Base-by-base conservation (phyloP, 2,329 filamentous ascomycete genomes). In the Ophiostoma triangulosporum region DNA sequence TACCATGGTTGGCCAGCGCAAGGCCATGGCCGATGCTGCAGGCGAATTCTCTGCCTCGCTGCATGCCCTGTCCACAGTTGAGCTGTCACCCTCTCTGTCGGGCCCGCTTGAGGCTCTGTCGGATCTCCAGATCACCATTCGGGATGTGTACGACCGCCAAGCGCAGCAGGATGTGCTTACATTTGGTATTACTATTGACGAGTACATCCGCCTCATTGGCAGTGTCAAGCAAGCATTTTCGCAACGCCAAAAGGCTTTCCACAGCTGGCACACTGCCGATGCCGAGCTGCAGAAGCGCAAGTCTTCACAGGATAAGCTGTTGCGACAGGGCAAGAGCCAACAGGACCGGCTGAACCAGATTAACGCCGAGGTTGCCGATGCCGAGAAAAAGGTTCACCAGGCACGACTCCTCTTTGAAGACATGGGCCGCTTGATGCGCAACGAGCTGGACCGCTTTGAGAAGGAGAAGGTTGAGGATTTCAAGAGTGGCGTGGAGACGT, bases 401-500 rank as follows among this genome's bases (percentile, higher is more conserved):
- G 86, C 89, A 1, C 75, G 90, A 52, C 70, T 97, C 55, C 70
- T 96, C 46, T 98, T 98, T 63, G 93, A 98, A 60, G 93, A 98
- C 64, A 97, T 98, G 90, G 93, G 93, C 14, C 78, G 89, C 12
- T 71, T 96, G 64, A 93, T 98, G 89, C 81, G 88, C 56, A 77
- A 76, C 33, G 93, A 98, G 68, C 74, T 98, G 60, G 93, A 97
- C 63, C 78, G 90, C 17, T 98, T 98, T 64, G 93, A 98, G 71
- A 80, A 80, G 62, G 93, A 98, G 70, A 98, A 98, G 73, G 93
- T 98, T 3, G 93, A 98, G 66, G 93, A 98, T 66, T 98, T 98
- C 69, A 98, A 98, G 75, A 93, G 86, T 58, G 91, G 90, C 0
- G 90, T 98, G 2, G 93, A 98, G 72, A 98, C 93, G 1, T 98